Evolutionary conservation across 2,329 filamentous ascomycete species (phyloP).

Genomic region (Aciculosporium take): DNA sequence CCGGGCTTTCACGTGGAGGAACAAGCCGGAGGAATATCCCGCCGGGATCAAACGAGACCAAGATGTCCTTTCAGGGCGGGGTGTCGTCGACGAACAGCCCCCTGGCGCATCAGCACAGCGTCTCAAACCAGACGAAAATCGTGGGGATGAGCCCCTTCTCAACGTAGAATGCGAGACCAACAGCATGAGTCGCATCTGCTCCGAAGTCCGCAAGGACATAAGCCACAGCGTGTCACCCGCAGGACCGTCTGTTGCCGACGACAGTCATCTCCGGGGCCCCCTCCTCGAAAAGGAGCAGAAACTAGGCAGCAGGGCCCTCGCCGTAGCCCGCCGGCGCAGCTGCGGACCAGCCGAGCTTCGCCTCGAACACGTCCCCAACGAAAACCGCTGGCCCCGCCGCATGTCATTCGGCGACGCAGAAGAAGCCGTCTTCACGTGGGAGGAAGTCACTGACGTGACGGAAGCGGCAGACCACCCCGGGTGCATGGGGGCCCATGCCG

Average conservation of each 20-base stretch:
- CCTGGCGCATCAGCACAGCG: slow-evolving; percentile 16
- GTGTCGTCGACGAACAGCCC: slow-evolving; percentile 13
- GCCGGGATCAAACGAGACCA: slow-evolving; percentile 25
- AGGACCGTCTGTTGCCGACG: slow-evolving; percentile 44
- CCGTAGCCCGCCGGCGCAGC: slow-evolving; percentile 50
- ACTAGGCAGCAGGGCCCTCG: slow-evolving; percentile 27
- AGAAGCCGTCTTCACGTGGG: slow-evolving; percentile 58
- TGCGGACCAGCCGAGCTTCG: slow-evolving; percentile 23
- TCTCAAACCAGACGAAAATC: slow-evolving; percentile 10
- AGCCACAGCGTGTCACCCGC: slow-evolving; percentile 36
- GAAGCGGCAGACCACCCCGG: slow-evolving; percentile 16
- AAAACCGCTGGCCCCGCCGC: slow-evolving; percentile 53
- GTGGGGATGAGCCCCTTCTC: slow-evolving; percentile 12
- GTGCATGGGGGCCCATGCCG: slow-evolving; percentile 24
- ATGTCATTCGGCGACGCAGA: slow-evolving; percentile 65
- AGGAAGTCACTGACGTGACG: slow-evolving; percentile 32
- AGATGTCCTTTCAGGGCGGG: slow-evolving; percentile 14
- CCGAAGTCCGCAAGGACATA: slow-evolving; percentile 29
- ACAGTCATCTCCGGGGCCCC: slow-evolving; percentile 42
- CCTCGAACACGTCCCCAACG: slow-evolving; percentile 27
- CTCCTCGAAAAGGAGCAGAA: slow-evolving; percentile 34
- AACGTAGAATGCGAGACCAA: slow-evolving; percentile 12
- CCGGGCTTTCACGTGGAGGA: slow-evolving; percentile 49
- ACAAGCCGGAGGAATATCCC: slow-evolving; percentile 46
- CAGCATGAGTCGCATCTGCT: slow-evolving; percentile 18